These are phyloP conservation scores for Zangia roseola DNA, from an alignment of 768 basidiomycete genomes.

Conservation along the genomic window DNA sequence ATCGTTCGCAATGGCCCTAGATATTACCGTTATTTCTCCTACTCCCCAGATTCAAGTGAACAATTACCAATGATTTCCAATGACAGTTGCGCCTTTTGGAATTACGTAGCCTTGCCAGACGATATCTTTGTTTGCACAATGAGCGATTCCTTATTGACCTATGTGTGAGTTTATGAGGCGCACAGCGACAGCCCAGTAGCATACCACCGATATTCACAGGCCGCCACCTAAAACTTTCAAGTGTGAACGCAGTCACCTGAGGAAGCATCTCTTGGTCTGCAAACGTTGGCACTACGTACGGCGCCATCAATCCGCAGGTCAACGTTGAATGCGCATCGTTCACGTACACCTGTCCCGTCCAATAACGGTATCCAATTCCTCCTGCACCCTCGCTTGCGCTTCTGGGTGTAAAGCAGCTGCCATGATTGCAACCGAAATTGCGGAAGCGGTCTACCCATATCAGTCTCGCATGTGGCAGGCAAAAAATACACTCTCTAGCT, in stretches of 20 bases:
- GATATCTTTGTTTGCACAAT: constrained; percentile 61
- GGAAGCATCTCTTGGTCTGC: constrained; percentile 34
- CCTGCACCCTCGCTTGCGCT: constrained; percentile 47
- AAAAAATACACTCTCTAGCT: not conserved
- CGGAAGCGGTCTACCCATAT: constrained; percentile 36
- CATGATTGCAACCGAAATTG: constrained; percentile 53
- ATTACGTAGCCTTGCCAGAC: constrained; percentile 37
- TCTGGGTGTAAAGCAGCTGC: constrained; percentile 53
- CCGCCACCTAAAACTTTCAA: constrained; percentile 39
- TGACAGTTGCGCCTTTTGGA: constrained; percentile 38
- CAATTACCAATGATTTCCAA: constrained; percentile 36
- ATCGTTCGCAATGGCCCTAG: constrained; percentile 46
- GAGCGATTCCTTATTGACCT: constrained; percentile 45
- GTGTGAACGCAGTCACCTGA: constrained; percentile 36
- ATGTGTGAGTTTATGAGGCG: too few species aligned
- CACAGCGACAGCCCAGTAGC: not conserved
- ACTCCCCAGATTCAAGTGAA: too few species aligned
- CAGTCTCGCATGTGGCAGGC: too few species aligned
- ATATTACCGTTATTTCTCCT: not conserved
- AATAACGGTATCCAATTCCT: constrained; percentile 51
- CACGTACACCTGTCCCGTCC: constrained; percentile 36
- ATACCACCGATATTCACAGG: constrained; percentile 32
- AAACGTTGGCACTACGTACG: constrained; percentile 35
- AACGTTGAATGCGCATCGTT: too few species aligned
- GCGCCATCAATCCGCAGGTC: too few species aligned